Evolutionary conservation across 345 rosid genomes (phyloP).

Genomic region (Kernera saxatilis): DNA sequence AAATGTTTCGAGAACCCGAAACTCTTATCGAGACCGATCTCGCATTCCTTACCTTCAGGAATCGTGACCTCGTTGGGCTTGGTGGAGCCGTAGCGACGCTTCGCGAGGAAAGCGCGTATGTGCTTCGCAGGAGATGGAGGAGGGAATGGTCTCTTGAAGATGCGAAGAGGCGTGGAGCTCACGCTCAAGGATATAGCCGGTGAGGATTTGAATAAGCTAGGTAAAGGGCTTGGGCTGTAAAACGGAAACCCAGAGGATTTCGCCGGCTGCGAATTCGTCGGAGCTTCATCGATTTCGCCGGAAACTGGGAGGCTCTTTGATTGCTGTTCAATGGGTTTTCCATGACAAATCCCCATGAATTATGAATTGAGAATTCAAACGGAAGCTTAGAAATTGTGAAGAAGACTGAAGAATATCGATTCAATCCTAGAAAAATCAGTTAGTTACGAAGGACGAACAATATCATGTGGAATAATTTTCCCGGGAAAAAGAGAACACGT

Average conservation of each 20-base stretch:
- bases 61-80: constrained; percentile 82
- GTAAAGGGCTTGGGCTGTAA: constrained; percentile 87
- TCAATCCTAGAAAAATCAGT: not conserved
- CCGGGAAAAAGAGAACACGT: constrained; percentile 13
- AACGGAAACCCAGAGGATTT: constrained; percentile 75
- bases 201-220: constrained; percentile 77
- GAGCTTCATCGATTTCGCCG: constrained; percentile 16
- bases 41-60: constrained; percentile 73
- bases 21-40: constrained; percentile 71
- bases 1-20: constrained; percentile 81
- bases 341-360: constrained; percentile 92
- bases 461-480: not conserved
- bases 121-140: constrained; percentile 99
- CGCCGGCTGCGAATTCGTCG: constrained; percentile 32
- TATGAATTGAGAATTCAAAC: not conserved
- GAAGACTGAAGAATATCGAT: not conserved
- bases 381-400: not conserved
- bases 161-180: constrained; percentile 79
- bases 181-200: constrained; percentile 65
- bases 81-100: constrained; percentile 65
- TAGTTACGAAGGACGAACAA: not conserved
- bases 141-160: constrained; percentile 95
- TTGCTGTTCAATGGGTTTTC: constrained; percentile 46
- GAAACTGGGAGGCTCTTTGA: constrained; percentile 28
- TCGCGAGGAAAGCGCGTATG: constrained; percentile 76